A percentile compares a stretch with the other conserved stretches of the same genome.
Conservation (phyloP, 257 asterid species). For the Coffea eugenioides region DNA sequence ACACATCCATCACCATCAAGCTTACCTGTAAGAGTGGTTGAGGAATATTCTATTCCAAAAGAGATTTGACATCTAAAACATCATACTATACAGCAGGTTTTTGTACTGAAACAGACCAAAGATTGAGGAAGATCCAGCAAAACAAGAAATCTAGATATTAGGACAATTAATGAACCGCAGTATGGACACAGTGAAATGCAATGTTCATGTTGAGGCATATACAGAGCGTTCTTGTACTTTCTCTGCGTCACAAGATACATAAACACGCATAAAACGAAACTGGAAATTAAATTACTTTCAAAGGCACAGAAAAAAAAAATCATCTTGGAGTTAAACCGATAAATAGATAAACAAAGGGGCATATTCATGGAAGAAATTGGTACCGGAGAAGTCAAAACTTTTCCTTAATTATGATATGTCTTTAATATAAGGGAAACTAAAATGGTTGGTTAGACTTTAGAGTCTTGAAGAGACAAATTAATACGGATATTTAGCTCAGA, state of each 20-base stretch:
- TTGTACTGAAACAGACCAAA: not conserved
- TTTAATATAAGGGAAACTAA: not conserved
- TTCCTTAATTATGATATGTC: slow-evolving; percentile 18
- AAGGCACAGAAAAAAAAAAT: not conserved
- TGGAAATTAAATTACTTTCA: not conserved
- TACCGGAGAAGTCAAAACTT: slow-evolving; percentile 15
- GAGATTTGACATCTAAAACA: slow-evolving; percentile 8
- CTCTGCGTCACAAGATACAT: not conserved
- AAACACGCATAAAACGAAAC: not conserved
- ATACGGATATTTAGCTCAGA: not conserved
- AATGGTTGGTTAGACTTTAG: slow-evolving; percentile 8
- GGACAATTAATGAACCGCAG: not conserved
- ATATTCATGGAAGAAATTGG: slow-evolving; percentile 6
- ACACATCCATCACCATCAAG: not conserved
- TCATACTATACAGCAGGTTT: not conserved
- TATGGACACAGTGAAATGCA: not conserved
- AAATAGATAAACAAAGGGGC: not conserved
- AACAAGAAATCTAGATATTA: not conserved
- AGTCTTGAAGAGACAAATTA: not conserved
- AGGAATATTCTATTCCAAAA: slow-evolving; percentile 14
- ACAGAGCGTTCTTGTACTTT: not conserved
- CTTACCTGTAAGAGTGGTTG: slow-evolving; percentile 15
- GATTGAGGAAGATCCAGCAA: not conserved
- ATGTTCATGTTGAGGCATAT: slow-evolving; percentile 14
- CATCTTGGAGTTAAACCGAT: not conserved